A percentile compares a stretch with the other conserved stretches of the same genome.
Evolutionary conservation across 768 basidiomycete genomes (phyloP).

Genomic region (Lactifluus echinatus): DNA sequence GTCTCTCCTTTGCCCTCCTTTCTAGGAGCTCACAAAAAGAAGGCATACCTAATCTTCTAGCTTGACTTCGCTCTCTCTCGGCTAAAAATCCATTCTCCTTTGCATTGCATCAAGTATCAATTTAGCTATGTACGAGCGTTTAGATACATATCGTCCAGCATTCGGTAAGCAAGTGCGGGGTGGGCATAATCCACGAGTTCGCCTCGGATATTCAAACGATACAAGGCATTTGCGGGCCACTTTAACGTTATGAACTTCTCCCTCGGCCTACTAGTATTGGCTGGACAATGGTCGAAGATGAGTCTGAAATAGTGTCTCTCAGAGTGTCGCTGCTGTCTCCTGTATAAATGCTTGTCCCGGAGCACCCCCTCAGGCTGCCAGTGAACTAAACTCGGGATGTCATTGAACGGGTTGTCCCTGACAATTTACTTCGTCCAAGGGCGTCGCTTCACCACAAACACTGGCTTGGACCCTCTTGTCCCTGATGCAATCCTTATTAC

Average conservation of each 20-base stretch:
- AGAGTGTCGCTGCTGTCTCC: not conserved
- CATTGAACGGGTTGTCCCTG: constrained; percentile 36
- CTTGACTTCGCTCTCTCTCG: not conserved
- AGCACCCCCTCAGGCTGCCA: constrained; percentile 15
- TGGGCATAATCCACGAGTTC: too few relatives aligned
- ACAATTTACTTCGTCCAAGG: constrained; percentile 33
- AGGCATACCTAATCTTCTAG: not conserved
- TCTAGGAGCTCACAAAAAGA: too few relatives aligned
- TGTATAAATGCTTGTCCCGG: not conserved
- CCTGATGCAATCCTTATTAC: constrained; percentile 17
- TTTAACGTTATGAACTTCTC: too few relatives aligned
- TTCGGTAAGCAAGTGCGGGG: not conserved
- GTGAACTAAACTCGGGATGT: constrained; percentile 26
- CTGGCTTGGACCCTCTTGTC: constrained; percentile 22
- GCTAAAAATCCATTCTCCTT: not conserved
- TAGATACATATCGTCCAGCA: not conserved
- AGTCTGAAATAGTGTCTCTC: too few relatives aligned
- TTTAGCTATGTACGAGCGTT: not conserved
- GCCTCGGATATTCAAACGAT: too few relatives aligned
- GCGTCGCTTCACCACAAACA: constrained; percentile 26
- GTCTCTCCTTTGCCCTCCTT: not conserved
- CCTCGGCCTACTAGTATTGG: too few relatives aligned
- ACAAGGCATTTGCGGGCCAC: too few relatives aligned
- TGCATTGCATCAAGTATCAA: not conserved
- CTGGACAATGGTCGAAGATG: not conserved